Evolutionary conservation across 257 asterid species (phyloP).

Genomic region (Thymus mandschuricus): DNA sequence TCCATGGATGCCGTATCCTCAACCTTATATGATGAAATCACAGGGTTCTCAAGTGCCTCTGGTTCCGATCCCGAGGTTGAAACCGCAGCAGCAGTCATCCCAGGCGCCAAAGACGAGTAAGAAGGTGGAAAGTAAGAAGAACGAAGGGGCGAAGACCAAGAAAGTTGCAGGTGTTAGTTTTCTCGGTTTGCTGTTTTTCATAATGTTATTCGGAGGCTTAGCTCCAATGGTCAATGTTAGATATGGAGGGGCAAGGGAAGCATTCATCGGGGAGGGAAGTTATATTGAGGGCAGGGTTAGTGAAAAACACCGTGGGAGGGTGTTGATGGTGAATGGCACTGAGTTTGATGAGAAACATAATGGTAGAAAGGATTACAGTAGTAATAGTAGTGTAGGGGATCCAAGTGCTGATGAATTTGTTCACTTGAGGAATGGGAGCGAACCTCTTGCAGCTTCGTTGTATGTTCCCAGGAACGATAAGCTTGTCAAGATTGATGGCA

Average conservation of each 20-base stretch:
- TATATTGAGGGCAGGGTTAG: constrained; percentile 45
- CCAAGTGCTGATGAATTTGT: constrained; percentile 46
- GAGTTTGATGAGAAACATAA: constrained; percentile 44
- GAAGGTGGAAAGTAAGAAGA: constrained; percentile 71
- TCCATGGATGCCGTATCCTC: constrained; percentile 91
- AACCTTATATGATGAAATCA: constrained; percentile 87
- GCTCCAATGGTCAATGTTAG: constrained; percentile 79
- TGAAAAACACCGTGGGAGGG: constrained; percentile 65
- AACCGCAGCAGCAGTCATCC: constrained; percentile 57
- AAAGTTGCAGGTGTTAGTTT: constrained; percentile 94
- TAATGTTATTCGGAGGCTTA: constrained; percentile 83
- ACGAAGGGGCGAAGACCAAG: constrained; percentile 71
- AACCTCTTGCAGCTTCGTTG: constrained; percentile 69
- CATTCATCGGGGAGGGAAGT: constrained; percentile 51
- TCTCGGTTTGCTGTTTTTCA: constrained; percentile 76
- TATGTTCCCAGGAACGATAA: constrained; percentile 82
- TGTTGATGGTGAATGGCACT: constrained; percentile 64
- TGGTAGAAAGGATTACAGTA: constrained; percentile 43
- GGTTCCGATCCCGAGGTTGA: constrained; percentile 94
- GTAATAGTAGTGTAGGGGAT: constrained; percentile 41
- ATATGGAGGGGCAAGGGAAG: constrained; percentile 68
- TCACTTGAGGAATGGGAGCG: constrained; percentile 52
- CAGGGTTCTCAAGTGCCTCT: constrained; percentile 94
- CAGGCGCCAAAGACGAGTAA: constrained; percentile 59
- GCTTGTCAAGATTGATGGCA: constrained; percentile 79